Conservation (phyloP, 2,329 filamentous ascomycete genomes). For the Fusarium odoratissimum region DNA sequence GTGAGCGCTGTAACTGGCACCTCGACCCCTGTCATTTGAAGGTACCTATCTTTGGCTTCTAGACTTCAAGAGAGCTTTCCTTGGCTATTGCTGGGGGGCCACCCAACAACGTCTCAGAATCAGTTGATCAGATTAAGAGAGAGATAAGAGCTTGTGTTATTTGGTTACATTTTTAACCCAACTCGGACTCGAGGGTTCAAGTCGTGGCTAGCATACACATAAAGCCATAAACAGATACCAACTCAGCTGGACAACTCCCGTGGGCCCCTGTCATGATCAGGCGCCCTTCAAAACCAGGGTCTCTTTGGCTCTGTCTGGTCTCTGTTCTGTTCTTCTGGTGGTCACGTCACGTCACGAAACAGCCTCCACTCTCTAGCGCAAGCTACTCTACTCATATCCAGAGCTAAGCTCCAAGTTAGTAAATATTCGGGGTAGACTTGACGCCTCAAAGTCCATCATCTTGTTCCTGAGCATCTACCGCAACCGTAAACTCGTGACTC, state of each 20-base stretch:
- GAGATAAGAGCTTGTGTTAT: background rate
- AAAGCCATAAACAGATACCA: background rate
- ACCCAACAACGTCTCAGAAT: conserved; percentile 30
- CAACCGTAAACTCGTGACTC: conserved; percentile 1
- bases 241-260: conserved; percentile 28
- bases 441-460: conserved; percentile 16
- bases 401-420: conserved; percentile 3
- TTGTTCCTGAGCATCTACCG: conserved; percentile 10
- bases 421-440: conserved; percentile 15
- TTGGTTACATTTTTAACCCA: background rate
- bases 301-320: background rate
- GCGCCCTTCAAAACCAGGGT: conserved; percentile 30
- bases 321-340: conserved; percentile 10
- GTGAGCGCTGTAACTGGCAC: conserved; percentile 27
- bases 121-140: conserved; percentile 1
- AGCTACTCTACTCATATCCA: conserved; percentile 5
- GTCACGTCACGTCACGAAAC: conserved; percentile 35
- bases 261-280: conserved; percentile 34
- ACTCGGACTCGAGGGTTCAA: background rate
- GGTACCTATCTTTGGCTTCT: conserved; percentile 6
- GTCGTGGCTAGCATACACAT: background rate
- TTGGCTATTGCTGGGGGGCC: conserved; percentile 2
- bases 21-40: background rate
- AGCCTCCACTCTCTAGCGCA: conserved; percentile 6
- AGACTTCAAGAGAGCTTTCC: background rate